These are phyloP conservation scores for Sporodiniella umbellata DNA, from an alignment of 371 early-diverging fungal genomes.

Conservation along the genomic window DNA sequence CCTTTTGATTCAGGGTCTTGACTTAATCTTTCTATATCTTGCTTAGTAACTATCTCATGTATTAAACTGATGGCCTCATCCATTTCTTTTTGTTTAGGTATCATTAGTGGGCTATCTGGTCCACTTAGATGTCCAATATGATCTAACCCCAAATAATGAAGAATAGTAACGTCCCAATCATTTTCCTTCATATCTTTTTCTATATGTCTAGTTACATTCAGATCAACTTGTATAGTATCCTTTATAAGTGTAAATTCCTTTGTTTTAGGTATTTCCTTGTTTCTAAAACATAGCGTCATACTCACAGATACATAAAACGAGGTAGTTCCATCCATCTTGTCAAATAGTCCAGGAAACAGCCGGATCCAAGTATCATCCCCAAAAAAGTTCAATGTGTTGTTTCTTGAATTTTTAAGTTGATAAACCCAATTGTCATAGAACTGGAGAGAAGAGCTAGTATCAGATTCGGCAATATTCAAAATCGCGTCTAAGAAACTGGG, in stretches of 20 bases:
- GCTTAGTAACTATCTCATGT: slow-evolving; percentile 42
- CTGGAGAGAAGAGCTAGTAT: slow-evolving; percentile 63
- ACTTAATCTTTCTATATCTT: slow-evolving; percentile 41
- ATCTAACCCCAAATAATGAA: slow-evolving; percentile 94
- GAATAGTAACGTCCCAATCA: slow-evolving; percentile 83
- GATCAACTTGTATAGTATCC: slow-evolving; percentile 79
- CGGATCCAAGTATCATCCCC: slow-evolving; percentile 97
- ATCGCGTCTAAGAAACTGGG: slow-evolving; percentile 77
- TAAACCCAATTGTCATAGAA: slow-evolving; percentile 75
- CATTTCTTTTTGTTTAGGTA: slow-evolving; percentile 79
- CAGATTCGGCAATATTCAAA: slow-evolving; percentile 83
- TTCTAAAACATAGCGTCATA: too few relatives aligned
- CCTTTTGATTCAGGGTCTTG: slow-evolving; percentile 42
- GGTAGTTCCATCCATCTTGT: slow-evolving; percentile 69
- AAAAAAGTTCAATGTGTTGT: slow-evolving; percentile 72
- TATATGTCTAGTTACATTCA: slow-evolving; percentile 81
- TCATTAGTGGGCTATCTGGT: slow-evolving; percentile 74
- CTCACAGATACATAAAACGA: slow-evolving; percentile 75
- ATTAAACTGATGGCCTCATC: slow-evolving; percentile 61
- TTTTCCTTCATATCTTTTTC: slow-evolving; percentile 47
- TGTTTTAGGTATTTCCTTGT: not conserved
- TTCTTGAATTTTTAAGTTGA: slow-evolving; percentile 54
- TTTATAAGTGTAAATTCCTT: slow-evolving; percentile 9
- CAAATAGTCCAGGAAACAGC: slow-evolving; percentile 73
- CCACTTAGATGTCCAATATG: slow-evolving; percentile 94